A percentile compares a stretch with the other conserved stretches of the same genome.
phyloP scores from a whole-genome alignment of 768 basidiomycete species.

The Amyloporia xantha region DNA sequence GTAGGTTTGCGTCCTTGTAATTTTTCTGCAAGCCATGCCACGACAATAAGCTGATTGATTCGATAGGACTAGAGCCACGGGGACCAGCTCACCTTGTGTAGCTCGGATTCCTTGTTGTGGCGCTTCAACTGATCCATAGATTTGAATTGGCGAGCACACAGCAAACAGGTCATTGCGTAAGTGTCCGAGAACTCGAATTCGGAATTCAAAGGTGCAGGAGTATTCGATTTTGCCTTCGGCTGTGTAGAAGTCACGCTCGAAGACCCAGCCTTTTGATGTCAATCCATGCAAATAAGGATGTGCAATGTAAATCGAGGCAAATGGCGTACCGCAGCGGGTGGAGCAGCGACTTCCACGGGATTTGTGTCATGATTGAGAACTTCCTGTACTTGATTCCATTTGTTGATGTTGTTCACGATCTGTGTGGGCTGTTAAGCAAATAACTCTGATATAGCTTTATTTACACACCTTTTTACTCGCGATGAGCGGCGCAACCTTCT shows the following conservation, averaged over 20 bases:
- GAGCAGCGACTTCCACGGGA: slow-evolving; percentile 12
- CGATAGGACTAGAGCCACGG: not conserved
- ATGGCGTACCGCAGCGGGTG: not conserved
- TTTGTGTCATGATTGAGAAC: slow-evolving; percentile 46
- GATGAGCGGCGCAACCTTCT: slow-evolving; percentile 76
- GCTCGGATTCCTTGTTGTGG: slow-evolving; percentile 88
- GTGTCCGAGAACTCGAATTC: slow-evolving; percentile 85
- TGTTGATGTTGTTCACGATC: slow-evolving; percentile 72
- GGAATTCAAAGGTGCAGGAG: slow-evolving; percentile 38
- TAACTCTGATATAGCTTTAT: not conserved
- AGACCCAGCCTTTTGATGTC: too few relatives aligned
- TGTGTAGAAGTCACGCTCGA: not conserved
- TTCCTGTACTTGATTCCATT: slow-evolving; percentile 96
- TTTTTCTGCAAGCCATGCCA: slow-evolving; percentile 60
- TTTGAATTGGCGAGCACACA: slow-evolving; percentile 94
- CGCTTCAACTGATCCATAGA: slow-evolving; percentile 75
- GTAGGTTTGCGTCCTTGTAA: slow-evolving; percentile 61
- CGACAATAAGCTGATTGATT: not conserved
- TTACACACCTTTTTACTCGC: slow-evolving; percentile 71
- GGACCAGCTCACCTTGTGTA: slow-evolving; percentile 76
- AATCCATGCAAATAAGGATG: too few relatives aligned
- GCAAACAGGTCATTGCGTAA: slow-evolving; percentile 68
- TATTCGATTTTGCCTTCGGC: slow-evolving; percentile 24
- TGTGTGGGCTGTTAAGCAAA: not conserved
- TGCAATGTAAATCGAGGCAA: too few relatives aligned